A percentile compares a stretch with the other conserved stretches of the same genome.
These are phyloP conservation scores for Hyparrhenia diplandra DNA, from an alignment of 176 grass and related monocot species.

Conservation along the genomic window DNA sequence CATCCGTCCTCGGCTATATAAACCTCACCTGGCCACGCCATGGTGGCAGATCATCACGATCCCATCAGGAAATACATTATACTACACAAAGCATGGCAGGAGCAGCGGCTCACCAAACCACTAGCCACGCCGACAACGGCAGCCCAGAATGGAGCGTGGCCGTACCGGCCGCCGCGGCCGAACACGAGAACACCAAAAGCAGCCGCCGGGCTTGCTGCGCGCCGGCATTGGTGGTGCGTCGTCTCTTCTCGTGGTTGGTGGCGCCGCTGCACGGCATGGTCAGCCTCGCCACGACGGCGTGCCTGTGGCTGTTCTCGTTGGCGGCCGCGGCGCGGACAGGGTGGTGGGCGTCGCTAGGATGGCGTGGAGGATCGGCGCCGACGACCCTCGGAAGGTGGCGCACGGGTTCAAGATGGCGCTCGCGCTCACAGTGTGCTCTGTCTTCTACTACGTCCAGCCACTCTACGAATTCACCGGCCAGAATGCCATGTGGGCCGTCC, in stretches of 20 bases:
- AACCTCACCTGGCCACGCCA: background rate
- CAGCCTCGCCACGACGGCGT: background rate
- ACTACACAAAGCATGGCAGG: slow-evolving; percentile 7
- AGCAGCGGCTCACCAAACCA: background rate
- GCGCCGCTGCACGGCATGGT: background rate
- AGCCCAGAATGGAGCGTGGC: slow-evolving; percentile 38
- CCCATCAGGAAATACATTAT: background rate
- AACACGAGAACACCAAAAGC: slow-evolving; percentile 12
- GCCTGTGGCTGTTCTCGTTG: slow-evolving; percentile 19
- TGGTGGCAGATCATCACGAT: background rate
- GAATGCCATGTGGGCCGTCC: slow-evolving; percentile 57
- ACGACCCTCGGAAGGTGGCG: slow-evolving; percentile 49
- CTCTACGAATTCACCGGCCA: slow-evolving; percentile 47
- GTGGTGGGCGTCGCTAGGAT: slow-evolving; percentile 5
- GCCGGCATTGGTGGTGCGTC: background rate
- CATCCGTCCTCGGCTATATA: slow-evolving; percentile 1
- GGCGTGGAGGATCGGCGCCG: slow-evolving; percentile 50
- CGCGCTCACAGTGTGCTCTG: slow-evolving; percentile 48
- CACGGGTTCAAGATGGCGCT: slow-evolving; percentile 68
- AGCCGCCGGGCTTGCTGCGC: background rate
- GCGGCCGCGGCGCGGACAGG: background rate
- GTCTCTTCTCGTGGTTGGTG: slow-evolving; percentile 17
- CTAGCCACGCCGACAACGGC: background rate
- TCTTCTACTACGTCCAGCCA: slow-evolving; percentile 64
- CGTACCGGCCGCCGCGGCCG: slow-evolving; percentile 8